Conservation (phyloP, 768 basidiomycete genomes). For the Tylopilus cervinicoccineus region DNA sequence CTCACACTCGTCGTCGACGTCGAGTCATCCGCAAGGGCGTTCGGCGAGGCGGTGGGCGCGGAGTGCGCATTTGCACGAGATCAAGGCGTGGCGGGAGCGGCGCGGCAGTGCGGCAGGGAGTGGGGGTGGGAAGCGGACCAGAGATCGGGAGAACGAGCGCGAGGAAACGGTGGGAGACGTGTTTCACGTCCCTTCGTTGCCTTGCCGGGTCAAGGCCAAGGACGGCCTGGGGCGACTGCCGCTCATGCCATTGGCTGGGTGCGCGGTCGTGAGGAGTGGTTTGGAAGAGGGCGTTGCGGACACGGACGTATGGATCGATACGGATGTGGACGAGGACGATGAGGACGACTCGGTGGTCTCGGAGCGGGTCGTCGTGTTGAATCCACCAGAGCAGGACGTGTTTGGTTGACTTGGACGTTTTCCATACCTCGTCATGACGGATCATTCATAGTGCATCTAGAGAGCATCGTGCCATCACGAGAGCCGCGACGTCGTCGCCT, state of each 20-base stretch:
- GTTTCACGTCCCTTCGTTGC: slow-evolving; percentile 3
- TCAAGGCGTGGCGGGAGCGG: slow-evolving; percentile 30
- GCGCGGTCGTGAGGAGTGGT: not conserved
- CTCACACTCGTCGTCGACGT: slow-evolving; percentile 21
- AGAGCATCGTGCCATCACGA: too few relatives aligned
- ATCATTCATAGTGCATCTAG: too few relatives aligned
- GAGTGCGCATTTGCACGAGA: slow-evolving; percentile 67
- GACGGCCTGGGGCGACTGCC: slow-evolving; percentile 6
- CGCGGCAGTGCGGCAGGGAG: slow-evolving; percentile 9
- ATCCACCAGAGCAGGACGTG: slow-evolving; percentile 7
- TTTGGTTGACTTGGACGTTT: slow-evolving; percentile 3
- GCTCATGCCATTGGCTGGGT: slow-evolving; percentile 10
- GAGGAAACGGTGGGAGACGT: slow-evolving; percentile 11
- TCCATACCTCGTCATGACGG: too few relatives aligned
- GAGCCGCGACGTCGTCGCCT: too few relatives aligned
- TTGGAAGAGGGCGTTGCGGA: slow-evolving; percentile 20
- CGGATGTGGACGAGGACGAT: slow-evolving; percentile 32
- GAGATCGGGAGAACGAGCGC: slow-evolving; percentile 13
- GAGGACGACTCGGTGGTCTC: slow-evolving; percentile 12
- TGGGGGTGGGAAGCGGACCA: slow-evolving; percentile 4
- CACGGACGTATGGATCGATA: slow-evolving; percentile 37
- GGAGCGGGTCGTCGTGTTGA: slow-evolving; percentile 12
- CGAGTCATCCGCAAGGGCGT: slow-evolving; percentile 18
- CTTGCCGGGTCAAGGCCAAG: not conserved
- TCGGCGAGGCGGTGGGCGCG: slow-evolving; percentile 57